Evolutionary conservation across 768 basidiomycete genomes (phyloP), one percentile per base, ranked within the genome.

Genomic region (Mycena amicta): DNA sequence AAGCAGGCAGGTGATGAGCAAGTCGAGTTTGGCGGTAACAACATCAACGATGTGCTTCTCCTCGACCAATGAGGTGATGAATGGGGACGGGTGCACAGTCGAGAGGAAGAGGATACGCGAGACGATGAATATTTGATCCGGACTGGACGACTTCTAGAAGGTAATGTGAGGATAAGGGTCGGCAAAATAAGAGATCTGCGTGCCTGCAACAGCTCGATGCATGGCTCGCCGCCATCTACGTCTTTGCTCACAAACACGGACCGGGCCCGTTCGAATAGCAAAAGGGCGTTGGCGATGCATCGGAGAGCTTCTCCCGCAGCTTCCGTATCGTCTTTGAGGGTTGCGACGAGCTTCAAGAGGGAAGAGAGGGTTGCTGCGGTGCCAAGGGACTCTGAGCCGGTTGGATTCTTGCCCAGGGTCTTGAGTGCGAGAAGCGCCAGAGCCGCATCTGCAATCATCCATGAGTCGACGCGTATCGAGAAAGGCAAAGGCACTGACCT

Each of bases 91-190:
- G 22, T 84, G 80, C 8, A 82, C 85, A 0, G 90, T 90, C 41
- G 79, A 79, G 23, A 93, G 80, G 67, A 93, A 93, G 8, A 93
- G 79, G 37, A 92, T 87, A 25, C 91, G 85, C 5, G 87, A 87
- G 2, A 87, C 76, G 37, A 92, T 83, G 72, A 92, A 93, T 57
- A 88, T 83, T 29, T 83, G 81, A 60, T 90, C 88, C 5, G 84
- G 80, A 8, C 72, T 69, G 1, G 75, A 74, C 2, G 88, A 77
- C 81, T 84, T 89, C 90, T 92, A 31, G 64, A 12, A 43, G 37
- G 56, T 23, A 41, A 53, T 50, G 56, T 33, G 46, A 52, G 53
- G 46, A n/a, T 57, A 55, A 50, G 18, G 63, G 61, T 66, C 56
- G 26, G 53, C 33, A 41, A 56, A n/a, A n/a, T n/a, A n/a, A 20